phyloP scores from a whole-genome alignment of 441 rosid genomes.

The Brassica balearica region DNA sequence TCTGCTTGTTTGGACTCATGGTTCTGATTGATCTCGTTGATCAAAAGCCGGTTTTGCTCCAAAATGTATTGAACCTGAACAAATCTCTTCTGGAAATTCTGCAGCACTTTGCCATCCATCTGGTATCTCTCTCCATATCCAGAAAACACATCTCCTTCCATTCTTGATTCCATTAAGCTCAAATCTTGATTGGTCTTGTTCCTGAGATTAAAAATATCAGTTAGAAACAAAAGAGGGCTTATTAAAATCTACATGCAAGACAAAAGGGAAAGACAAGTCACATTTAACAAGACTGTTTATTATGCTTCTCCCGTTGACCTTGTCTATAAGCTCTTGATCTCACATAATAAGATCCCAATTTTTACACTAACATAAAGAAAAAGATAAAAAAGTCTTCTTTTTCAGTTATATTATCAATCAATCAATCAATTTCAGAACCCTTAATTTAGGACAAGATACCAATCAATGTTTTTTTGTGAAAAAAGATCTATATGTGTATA shows the following conservation, averaged over 20 bases:
- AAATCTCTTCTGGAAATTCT: conserved; percentile 75
- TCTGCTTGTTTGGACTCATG: conserved; percentile 86
- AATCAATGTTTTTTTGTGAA: neutral
- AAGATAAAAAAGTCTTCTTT: neutral
- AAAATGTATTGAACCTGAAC: conserved; percentile 81
- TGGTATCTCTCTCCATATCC: conserved; percentile 66
- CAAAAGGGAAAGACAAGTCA: conserved; percentile 15
- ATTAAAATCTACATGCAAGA: neutral
- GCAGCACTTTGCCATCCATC: conserved; percentile 68
- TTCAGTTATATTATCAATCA: too few relatives aligned
- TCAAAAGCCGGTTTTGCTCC: conserved; percentile 80
- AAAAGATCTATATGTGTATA: conserved; percentile 28
- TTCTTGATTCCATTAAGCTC: conserved; percentile 34
- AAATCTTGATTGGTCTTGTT: conserved; percentile 35
- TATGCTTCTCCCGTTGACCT: conserved; percentile 26
- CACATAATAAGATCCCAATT: conserved; percentile 25
- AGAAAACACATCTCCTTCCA: conserved; percentile 76
- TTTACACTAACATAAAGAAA: conserved; percentile 14
- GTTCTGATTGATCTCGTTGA: conserved; percentile 85
- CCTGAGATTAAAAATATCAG: conserved; percentile 15
- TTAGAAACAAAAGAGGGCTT: conserved; percentile 1
- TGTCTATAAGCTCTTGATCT: conserved; percentile 22
- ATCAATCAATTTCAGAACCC: too few relatives aligned
- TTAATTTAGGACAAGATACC: conserved; percentile 11
- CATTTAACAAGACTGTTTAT: conserved; percentile 10